These are phyloP conservation scores for Micromonas commoda DNA, from an alignment of 139 green algal species.

Conservation along the genomic window DNA sequence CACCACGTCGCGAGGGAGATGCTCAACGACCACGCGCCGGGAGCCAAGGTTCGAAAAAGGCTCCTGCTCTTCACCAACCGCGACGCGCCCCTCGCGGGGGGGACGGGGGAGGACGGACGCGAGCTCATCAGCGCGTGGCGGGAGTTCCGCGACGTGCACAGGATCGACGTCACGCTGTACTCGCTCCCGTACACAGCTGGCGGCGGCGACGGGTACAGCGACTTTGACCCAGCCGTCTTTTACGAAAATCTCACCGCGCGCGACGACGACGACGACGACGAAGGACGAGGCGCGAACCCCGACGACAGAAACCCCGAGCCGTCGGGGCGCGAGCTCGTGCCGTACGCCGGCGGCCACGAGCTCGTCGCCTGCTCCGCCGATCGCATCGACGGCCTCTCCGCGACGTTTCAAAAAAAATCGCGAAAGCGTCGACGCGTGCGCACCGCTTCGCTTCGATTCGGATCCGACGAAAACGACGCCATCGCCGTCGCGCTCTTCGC, in stretches of 20 bases:
- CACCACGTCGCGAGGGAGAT: background rate
- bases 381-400: background rate
- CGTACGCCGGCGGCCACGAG: background rate
- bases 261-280: background rate
- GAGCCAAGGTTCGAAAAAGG: background rate
- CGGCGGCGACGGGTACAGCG: too few relatives aligned
- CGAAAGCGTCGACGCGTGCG: background rate
- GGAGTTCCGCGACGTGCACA: background rate
- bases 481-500: background rate
- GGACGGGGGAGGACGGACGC: background rate
- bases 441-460: background rate
- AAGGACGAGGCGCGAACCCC: background rate
- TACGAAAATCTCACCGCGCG: background rate
- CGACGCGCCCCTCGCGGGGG: background rate
- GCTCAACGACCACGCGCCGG: background rate
- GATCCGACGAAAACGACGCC: background rate
- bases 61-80: background rate
- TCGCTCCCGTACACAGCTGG: background rate
- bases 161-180: background rate
- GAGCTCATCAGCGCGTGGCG: background rate
- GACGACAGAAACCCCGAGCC: background rate
- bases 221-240: background rate
- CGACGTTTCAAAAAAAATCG: background rate
- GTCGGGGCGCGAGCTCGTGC: background rate
- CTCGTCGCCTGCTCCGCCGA: background rate